A percentile compares a stretch with the other conserved stretches of the same genome.
Conservation (phyloP, 192 early-diverging fungal species). For the Oehlia diaphana region DNA sequence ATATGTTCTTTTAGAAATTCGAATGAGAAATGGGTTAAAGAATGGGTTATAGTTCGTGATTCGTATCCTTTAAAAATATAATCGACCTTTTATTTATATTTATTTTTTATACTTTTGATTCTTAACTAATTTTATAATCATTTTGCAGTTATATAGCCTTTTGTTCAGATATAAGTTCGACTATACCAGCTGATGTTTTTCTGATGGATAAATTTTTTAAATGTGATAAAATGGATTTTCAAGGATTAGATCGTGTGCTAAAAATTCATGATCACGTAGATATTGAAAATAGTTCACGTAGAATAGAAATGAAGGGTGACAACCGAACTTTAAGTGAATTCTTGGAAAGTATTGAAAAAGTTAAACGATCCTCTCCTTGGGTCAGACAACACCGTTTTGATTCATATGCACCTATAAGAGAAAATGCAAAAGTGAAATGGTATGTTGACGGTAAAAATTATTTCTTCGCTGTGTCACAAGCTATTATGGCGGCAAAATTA, state of each 20-base stretch:
- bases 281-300: constrained; percentile 57
- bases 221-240: constrained; percentile 16
- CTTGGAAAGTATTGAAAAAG: constrained; percentile 58
- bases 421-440: constrained; percentile 61
- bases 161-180: constrained; percentile 44
- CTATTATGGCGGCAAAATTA: constrained; percentile 64
- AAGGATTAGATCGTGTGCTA: constrained; percentile 39
- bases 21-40: constrained; percentile 54
- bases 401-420: constrained; percentile 75
- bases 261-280: constrained; percentile 59
- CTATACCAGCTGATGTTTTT: constrained; percentile 48
- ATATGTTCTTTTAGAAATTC: constrained; percentile 38
- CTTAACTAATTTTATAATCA: not conserved
- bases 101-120: not conserved
- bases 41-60: constrained; percentile 78
- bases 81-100: not conserved
- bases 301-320: constrained; percentile 70
- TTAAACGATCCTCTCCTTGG: constrained; percentile 64
- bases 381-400: constrained; percentile 63
- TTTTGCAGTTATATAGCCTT: constrained; percentile 50
- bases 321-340: constrained; percentile 69
- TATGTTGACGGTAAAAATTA: constrained; percentile 79
- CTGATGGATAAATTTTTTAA: constrained; percentile 51
- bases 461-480: constrained; percentile 72
- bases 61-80: constrained; percentile 39